Conservation (phyloP, 2,329 filamentous ascomycete species). For the Coniochaeta sp. region DNA sequence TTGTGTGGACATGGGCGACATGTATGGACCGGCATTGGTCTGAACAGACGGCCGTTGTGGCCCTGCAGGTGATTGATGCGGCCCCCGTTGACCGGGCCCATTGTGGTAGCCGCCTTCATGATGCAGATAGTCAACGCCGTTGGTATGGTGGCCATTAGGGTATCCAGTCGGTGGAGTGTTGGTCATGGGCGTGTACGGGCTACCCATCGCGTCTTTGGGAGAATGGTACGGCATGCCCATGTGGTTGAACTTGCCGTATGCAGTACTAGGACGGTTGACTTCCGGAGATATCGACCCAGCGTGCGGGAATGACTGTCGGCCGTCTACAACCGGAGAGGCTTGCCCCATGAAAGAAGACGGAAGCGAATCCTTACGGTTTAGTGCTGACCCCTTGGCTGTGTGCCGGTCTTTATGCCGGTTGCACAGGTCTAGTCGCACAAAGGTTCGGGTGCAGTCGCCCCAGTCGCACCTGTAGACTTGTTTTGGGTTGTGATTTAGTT, state of each 20-base stretch:
- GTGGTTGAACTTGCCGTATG: conserved; percentile 31
- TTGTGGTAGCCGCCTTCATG: conserved; percentile 28
- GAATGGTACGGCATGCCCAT: conserved; percentile 33
- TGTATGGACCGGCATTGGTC: conserved; percentile 37
- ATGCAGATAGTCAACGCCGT: conserved; percentile 36
- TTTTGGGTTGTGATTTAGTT: conserved; percentile 92
- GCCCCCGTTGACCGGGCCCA: conserved; percentile 13
- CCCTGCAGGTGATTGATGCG: conserved; percentile 32
- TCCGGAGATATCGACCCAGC: conserved; percentile 39
- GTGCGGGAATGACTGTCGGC: conserved; percentile 30
- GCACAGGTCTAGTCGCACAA: conserved; percentile 89
- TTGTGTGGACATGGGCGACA: conserved; percentile 44
- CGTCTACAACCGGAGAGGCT: conserved; percentile 32
- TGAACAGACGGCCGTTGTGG: conserved; percentile 39
- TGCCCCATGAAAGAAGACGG: conserved; percentile 32
- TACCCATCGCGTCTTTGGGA: conserved; percentile 33
- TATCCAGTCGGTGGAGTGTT: conserved; percentile 38
- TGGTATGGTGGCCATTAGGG: conserved; percentile 22
- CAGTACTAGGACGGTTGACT: conserved; percentile 32
- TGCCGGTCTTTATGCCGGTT: conserved; percentile 78
- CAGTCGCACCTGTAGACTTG: conserved; percentile 93
- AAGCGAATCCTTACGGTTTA: conserved; percentile 66
- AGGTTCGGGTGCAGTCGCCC: conserved; percentile 80
- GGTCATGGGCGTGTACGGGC: conserved; percentile 38
- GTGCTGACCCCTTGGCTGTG: conserved; percentile 68